Conservation (phyloP, 2,329 filamentous ascomycete genomes). For the Clarireedia monteithiana region DNA sequence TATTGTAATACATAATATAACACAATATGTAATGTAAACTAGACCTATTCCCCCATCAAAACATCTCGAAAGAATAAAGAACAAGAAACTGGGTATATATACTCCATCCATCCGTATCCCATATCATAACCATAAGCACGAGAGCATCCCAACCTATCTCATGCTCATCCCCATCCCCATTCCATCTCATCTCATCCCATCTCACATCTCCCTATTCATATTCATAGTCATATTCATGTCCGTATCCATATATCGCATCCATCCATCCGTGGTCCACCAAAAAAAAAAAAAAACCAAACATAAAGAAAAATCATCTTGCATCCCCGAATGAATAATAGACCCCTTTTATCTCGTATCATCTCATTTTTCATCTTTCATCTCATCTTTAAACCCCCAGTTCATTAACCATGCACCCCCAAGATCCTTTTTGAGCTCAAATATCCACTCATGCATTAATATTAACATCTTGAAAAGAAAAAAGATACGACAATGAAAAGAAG, state of each 20-base stretch:
- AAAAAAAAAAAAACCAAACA: too few species aligned
- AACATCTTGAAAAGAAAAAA: too few species aligned
- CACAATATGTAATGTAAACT: too few species aligned
- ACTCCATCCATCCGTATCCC: not conserved
- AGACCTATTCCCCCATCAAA: too few species aligned
- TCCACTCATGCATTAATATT: too few species aligned
- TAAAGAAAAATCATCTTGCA: too few species aligned
- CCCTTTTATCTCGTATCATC: not conserved
- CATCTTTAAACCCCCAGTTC: not conserved
- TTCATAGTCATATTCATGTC: too few species aligned
- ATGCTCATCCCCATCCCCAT: not conserved
- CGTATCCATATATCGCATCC: not conserved
- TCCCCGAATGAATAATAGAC: not conserved
- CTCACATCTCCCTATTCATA: not conserved
- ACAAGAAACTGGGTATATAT: conserved; percentile 4
- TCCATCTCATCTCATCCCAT: not conserved
- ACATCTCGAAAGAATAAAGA: not conserved
- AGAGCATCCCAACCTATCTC: not conserved
- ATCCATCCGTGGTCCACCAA: too few species aligned
- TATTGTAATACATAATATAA: too few species aligned
- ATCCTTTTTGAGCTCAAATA: not conserved
- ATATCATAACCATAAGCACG: not conserved
- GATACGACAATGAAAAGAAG: too few species aligned
- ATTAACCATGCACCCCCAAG: not conserved
- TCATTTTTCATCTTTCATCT: not conserved